A percentile compares a stretch with the other conserved stretches of the same genome.
Evolutionary conservation across 306 rosid genomes (phyloP).

Genomic region (Canavalia gladiata): DNA sequence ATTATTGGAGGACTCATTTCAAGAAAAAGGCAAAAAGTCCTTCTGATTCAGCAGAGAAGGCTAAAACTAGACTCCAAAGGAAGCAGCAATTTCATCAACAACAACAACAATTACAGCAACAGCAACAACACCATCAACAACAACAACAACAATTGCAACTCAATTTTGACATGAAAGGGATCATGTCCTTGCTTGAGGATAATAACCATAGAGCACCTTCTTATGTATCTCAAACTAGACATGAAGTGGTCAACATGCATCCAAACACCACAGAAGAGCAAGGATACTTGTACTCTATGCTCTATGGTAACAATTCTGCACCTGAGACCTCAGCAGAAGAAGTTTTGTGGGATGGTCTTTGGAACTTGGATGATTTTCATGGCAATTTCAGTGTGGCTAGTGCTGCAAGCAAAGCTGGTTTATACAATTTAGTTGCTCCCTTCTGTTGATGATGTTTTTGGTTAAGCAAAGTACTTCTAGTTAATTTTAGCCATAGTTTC

Average conservation of each 20-base stretch:
- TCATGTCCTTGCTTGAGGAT: slow-evolving; percentile 73
- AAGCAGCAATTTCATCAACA: slow-evolving; percentile 73
- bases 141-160: slow-evolving; percentile 56
- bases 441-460: slow-evolving; percentile 50
- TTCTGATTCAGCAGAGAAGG: slow-evolving; percentile 63
- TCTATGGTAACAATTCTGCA: slow-evolving; percentile 50
- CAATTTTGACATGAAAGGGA: slow-evolving; percentile 65
- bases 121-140: slow-evolving; percentile 46
- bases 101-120: slow-evolving; percentile 63
- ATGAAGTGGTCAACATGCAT: slow-evolving; percentile 51
- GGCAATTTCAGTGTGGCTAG: slow-evolving; percentile 56
- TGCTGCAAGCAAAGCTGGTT: slow-evolving; percentile 57
- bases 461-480: slow-evolving; percentile 14
- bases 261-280: slow-evolving; percentile 62
- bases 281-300: slow-evolving; percentile 55
- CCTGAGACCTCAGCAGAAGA: slow-evolving; percentile 62
- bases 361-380: slow-evolving; percentile 82
- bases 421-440: slow-evolving; percentile 74
- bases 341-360: slow-evolving; percentile 69
- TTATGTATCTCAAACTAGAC: slow-evolving; percentile 56
- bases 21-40: slow-evolving; percentile 73
- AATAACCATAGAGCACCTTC: slow-evolving; percentile 51
- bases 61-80: slow-evolving; percentile 65
- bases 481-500: slow-evolving; percentile 3
- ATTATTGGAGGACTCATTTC: slow-evolving; percentile 94